These are phyloP conservation scores for Stagonosporopsis rhizophila DNA, from an alignment of 2,329 filamentous ascomycete genomes.

Conservation along the genomic window DNA sequence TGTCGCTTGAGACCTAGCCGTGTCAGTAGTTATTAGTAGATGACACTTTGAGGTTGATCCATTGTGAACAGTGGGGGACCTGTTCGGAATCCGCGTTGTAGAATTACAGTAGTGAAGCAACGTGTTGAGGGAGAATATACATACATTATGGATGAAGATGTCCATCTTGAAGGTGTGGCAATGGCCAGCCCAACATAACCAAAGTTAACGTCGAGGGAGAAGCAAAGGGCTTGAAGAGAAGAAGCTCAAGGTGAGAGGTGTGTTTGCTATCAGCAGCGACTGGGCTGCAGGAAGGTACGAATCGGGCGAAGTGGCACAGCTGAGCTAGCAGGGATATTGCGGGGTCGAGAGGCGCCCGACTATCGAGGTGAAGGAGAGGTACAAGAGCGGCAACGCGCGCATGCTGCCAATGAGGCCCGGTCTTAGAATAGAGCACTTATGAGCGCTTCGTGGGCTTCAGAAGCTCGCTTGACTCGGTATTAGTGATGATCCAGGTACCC, in stretches of 20 bases:
- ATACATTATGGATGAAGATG: conserved; percentile 33
- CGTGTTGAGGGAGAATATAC: background rate
- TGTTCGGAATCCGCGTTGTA: background rate
- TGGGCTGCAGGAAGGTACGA: conserved; percentile 2
- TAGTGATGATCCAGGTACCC: background rate
- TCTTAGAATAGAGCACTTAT: background rate
- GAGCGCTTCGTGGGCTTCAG: background rate
- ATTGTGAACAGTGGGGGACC: too few species aligned
- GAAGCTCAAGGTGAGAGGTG: background rate
- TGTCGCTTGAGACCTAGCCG: conserved; percentile 47
- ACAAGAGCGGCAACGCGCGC: background rate
- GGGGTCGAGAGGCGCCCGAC: background rate
- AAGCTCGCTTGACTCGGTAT: background rate
- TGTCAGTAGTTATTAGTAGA: background rate
- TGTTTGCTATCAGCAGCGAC: conserved; percentile 7
- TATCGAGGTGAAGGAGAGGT: conserved; percentile 10
- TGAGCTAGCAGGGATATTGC: conserved; percentile 15
- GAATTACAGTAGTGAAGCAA: background rate
- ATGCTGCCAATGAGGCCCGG: background rate
- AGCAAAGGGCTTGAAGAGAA: background rate
- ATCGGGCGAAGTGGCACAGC: background rate
- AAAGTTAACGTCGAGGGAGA: background rate
- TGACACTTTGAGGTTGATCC: too few species aligned
- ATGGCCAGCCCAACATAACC: background rate
- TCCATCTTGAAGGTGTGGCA: conserved; percentile 24